phyloP scores from a whole-genome alignment of 257 asterid genomes.

The Solanum infundibuliforme region DNA sequence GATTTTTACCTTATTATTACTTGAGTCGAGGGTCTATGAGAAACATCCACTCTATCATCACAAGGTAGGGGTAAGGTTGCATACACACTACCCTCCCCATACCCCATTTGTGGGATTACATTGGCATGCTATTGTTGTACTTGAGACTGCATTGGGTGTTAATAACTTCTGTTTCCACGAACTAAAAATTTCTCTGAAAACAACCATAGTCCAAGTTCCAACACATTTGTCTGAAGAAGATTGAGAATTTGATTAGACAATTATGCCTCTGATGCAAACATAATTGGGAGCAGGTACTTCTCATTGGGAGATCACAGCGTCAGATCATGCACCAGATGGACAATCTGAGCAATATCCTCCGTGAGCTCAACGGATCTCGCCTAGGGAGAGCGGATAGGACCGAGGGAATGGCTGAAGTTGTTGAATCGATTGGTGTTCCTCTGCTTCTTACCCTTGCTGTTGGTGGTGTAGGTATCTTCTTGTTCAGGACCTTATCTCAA shows the following conservation, averaged over 20 bases:
- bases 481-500: slow-evolving; percentile 42
- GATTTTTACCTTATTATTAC: not conserved
- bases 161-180: not conserved
- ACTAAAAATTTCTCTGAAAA: not conserved
- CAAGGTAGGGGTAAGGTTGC: not conserved
- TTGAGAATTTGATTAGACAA: not conserved
- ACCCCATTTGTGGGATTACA: not conserved
- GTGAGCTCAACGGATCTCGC: slow-evolving; percentile 39
- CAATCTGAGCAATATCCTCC: slow-evolving; percentile 57
- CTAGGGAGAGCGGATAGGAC: slow-evolving; percentile 29
- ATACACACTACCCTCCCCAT: not conserved
- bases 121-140: not conserved
- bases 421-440: slow-evolving; percentile 40
- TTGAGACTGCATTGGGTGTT: not conserved
- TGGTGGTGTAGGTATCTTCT: slow-evolving; percentile 54
- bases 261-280: not conserved
- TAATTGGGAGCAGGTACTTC: slow-evolving; percentile 41
- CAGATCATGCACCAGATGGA: slow-evolving; percentile 87
- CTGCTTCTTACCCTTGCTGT: slow-evolving; percentile 55
- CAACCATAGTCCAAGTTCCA: not conserved
- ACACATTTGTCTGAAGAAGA: not conserved
- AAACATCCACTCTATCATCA: not conserved
- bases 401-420: slow-evolving; percentile 11
- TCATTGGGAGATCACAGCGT: slow-evolving; percentile 68
- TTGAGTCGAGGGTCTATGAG: not conserved